These are phyloP conservation scores for Begonia masoniana DNA, from an alignment of 306 rosid species.

Conservation along the genomic window DNA sequence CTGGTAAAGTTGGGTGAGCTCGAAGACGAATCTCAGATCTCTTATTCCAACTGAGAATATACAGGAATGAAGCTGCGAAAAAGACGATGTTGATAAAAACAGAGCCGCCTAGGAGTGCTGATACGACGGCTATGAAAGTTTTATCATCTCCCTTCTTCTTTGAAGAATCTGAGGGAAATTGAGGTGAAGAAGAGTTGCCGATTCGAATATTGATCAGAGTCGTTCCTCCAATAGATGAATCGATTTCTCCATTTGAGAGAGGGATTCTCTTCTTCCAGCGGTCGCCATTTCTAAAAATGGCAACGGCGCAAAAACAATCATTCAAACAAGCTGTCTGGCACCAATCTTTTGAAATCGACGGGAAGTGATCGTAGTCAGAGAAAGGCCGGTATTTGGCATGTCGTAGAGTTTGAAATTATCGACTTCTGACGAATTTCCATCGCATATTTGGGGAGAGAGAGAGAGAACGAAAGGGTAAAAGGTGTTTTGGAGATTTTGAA, in stretches of 20 bases:
- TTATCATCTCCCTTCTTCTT: constrained; percentile 2
- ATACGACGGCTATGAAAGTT: constrained; percentile 7
- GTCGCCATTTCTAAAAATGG: not conserved
- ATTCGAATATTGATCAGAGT: constrained; percentile 21
- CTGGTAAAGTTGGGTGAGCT: not conserved
- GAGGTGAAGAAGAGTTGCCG: constrained; percentile 1
- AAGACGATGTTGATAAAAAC: constrained; percentile 10
- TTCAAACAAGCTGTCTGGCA: constrained; percentile 14
- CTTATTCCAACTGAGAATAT: not conserved
- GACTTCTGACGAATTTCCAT: constrained; percentile 3
- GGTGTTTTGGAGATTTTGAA: too few species aligned
- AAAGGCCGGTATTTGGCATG: constrained; percentile 4
- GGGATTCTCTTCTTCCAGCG: constrained; percentile 22
- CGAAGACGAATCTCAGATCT: not conserved
- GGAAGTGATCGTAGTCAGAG: constrained; percentile 3
- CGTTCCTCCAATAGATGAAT: not conserved
- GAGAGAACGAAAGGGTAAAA: too few species aligned
- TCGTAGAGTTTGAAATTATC: not conserved
- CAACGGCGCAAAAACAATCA: constrained; percentile 22
- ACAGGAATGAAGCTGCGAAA: not conserved
- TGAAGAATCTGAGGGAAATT: not conserved
- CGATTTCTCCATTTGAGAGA: constrained; percentile 10
- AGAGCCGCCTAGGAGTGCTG: constrained; percentile 11
- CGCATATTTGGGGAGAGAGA: constrained; percentile 29
- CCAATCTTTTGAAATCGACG: constrained; percentile 8